Conservation (phyloP, 495 filamentous ascomycete genomes). For the Zalerion maritima region DNA sequence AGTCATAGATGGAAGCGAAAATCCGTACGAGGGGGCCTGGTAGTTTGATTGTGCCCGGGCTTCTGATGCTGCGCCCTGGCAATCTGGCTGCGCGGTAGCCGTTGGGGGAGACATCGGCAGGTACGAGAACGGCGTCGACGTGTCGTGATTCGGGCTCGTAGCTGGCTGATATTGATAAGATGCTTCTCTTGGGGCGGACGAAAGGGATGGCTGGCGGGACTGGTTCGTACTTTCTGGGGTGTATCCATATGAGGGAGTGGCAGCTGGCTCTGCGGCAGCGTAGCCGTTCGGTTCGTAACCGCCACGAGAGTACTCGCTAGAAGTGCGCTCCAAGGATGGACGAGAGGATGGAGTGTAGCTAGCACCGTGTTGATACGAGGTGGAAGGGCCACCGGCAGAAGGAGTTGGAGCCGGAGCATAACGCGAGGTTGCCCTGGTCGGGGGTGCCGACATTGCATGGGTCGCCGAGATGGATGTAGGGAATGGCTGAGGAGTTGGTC, state of each 20-base stretch:
- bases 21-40: slow-evolving; percentile 28
- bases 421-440: slow-evolving; percentile 36
- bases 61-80: slow-evolving; percentile 3
- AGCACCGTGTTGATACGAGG: slow-evolving; percentile 21
- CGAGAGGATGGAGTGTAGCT: slow-evolving; percentile 23
- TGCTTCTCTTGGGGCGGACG: no score
- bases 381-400: slow-evolving; percentile 13
- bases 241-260: slow-evolving; percentile 5
- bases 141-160: slow-evolving; percentile 6
- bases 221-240: slow-evolving; percentile 3
- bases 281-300: slow-evolving; percentile 27
- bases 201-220: no score
- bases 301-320: slow-evolving; percentile 25
- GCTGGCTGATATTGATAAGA: slow-evolving; percentile 5
- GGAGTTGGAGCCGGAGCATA: slow-evolving; percentile 39
- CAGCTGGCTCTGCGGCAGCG: slow-evolving; percentile 8
- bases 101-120: slow-evolving; percentile 11
- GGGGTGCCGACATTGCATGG: slow-evolving; percentile 14
- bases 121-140: slow-evolving; percentile 1
- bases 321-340: slow-evolving; percentile 29
- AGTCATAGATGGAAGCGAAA: slow-evolving; percentile 23
- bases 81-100: slow-evolving; percentile 9
- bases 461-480: slow-evolving; percentile 21
- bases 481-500: slow-evolving; percentile 8
- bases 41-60: slow-evolving; percentile 12